Evolutionary conservation across 371 early-diverging fungal species (phyloP), one percentile per base, ranked within the genome.

Genomic region (Catenaria anguillulae): DNA sequence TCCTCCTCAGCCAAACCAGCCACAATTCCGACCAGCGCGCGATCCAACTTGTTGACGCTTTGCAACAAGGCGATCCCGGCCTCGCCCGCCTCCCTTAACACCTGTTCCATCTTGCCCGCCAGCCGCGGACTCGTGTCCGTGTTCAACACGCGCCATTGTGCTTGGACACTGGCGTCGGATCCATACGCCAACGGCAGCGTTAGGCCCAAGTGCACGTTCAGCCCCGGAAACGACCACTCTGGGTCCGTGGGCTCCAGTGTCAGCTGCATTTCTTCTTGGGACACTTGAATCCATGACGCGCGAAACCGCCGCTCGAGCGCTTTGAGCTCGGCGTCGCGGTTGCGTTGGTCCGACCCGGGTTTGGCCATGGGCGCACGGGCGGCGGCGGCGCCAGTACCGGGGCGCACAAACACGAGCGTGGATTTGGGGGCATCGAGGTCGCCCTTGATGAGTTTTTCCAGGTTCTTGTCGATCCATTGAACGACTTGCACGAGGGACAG

Each of bases 381-480:
- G 31, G 24, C 31, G 19, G 45, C 45, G 4, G 37, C 37, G 37
- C 37, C 37, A 40, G 40, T 40, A 17, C 10, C 5, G 19, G 45
- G 45, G 12, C 52, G 52, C 29, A 50, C 52, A 50, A 50, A 50
- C 52, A 29, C 29, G 31, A 50, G 8, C 12, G 29, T 10, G 29
- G 52, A 50, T 19, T 26, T 12, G 15, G 26, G 52, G 3, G 8
- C 3, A 2, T 26, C 29, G 15, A 50, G 10, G 4, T 50, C 23
- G 13, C 52, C 52, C 1, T 15, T 3, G 26, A 58, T 15, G 17
- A 58, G 42, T 24, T 15, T 6, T 36, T 58, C 58, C 5, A 58
- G 36, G 42, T 58, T 58, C 43, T 42, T 36, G 58, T 58, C 58
- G 58, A 35, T n/a, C 58, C 58, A 58, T 15, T 6, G 6, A 26